phyloP scores from a whole-genome alignment of 306 rosid genomes.

The Castanea crenata region DNA sequence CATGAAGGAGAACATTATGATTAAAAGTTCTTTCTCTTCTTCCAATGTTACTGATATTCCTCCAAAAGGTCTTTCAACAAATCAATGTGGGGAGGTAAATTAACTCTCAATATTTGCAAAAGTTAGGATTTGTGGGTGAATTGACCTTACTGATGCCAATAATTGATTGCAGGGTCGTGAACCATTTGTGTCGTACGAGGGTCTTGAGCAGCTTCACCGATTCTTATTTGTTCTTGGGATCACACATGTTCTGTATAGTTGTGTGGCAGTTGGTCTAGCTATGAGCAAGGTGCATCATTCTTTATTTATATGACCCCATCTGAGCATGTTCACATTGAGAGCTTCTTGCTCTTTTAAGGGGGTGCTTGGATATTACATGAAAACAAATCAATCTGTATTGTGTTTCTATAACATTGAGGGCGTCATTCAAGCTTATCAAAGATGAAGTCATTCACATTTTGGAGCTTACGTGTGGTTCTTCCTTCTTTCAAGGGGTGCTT shows the following conservation, averaged over 20 bases:
- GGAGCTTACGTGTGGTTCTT: neutral
- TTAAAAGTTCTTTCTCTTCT: conserved; percentile 39
- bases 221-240: conserved; percentile 93
- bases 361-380: neutral
- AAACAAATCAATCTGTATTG: neutral
- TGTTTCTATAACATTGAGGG: neutral
- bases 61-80: conserved; percentile 26
- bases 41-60: conserved; percentile 43
- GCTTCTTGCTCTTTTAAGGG: neutral
- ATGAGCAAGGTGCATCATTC: conserved; percentile 68
- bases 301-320: too few relatives aligned
- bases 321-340: neutral
- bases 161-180: conserved; percentile 72
- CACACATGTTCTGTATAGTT: conserved; percentile 91
- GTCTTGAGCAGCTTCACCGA: conserved; percentile 93
- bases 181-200: conserved; percentile 95
- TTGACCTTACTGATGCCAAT: conserved; percentile 11
- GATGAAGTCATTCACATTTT: neutral
- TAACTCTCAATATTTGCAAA: conserved; percentile 1
- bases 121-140: neutral
- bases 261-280: conserved; percentile 88
- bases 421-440: neutral
- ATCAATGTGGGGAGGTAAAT: conserved; percentile 78
- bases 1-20: conserved; percentile 25
- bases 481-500: neutral